phyloP scores from a whole-genome alignment of 208 protist genomes.

The Lotmaria passim region DNA sequence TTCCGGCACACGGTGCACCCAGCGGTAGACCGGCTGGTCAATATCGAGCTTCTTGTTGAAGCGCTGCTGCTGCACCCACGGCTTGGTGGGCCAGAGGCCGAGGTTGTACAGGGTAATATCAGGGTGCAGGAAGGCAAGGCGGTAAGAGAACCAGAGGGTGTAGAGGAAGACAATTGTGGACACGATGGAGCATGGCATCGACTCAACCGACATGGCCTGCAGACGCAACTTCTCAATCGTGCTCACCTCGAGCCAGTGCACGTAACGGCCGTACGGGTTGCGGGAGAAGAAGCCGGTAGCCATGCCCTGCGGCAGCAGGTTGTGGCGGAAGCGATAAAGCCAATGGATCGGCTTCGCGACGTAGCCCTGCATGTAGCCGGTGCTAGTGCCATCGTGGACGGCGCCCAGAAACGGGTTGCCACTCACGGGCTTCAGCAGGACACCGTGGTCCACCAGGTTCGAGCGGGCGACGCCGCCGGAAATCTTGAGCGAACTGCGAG shows the following conservation, averaged over 20 bases:
- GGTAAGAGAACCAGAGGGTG: conserved; percentile 74
- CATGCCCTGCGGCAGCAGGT: conserved; percentile 71
- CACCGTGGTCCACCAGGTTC: conserved; percentile 79
- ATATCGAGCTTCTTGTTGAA: conserved; percentile 89
- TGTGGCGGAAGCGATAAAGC: conserved; percentile 90
- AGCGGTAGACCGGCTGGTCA: conserved; percentile 81
- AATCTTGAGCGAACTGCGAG: conserved; percentile 55
- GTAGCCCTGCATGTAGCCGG: conserved; percentile 78
- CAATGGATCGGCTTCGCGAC: conserved; percentile 68
- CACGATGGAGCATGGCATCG: conserved; percentile 58
- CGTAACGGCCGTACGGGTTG: conserved; percentile 83
- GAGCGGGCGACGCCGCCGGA: conserved; percentile 59
- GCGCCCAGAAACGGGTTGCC: conserved; percentile 73
- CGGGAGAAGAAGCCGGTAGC: conserved; percentile 76
- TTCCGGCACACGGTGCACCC: conserved; percentile 83
- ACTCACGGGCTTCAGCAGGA: conserved; percentile 77
- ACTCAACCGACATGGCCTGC: conserved; percentile 62
- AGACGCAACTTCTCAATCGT: conserved; percentile 84
- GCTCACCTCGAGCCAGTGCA: conserved; percentile 90
- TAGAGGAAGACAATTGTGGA: conserved; percentile 52
- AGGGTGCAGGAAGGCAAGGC: conserved; percentile 80
- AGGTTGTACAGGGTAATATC: conserved; percentile 89
- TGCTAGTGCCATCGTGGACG: conserved; percentile 77
- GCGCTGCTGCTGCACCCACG: conserved; percentile 83
- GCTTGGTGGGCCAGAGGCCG: conserved; percentile 79